phyloP scores from a whole-genome alignment of 192 early-diverging fungal species.

The Dimargaris xerosporica region DNA sequence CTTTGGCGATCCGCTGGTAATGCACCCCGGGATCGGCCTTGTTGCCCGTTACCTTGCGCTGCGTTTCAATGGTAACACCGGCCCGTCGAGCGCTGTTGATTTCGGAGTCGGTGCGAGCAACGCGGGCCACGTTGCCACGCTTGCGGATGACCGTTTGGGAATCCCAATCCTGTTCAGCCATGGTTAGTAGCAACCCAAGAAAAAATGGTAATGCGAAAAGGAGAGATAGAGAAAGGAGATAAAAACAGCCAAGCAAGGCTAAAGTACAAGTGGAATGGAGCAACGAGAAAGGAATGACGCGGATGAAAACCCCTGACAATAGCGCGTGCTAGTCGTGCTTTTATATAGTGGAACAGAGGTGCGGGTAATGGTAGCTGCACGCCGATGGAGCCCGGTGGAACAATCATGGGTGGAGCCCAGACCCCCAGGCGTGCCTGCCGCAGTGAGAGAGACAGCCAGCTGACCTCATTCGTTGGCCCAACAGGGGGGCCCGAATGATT shows the following conservation, averaged over 20 bases:
- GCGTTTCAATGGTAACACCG: constrained; percentile 51
- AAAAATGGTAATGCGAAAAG: not conserved
- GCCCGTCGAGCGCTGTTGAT: constrained; percentile 61
- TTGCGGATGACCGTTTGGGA: constrained; percentile 65
- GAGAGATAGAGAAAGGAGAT: not conserved
- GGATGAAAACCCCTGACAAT: too few species aligned
- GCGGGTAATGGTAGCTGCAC: too few species aligned
- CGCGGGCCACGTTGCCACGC: constrained; percentile 39
- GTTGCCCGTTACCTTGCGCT: constrained; percentile 57
- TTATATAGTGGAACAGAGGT: too few species aligned
- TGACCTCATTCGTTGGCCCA: too few species aligned
- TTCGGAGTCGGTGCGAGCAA: constrained; percentile 40
- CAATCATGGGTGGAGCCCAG: too few species aligned
- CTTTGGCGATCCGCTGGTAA: constrained; percentile 64
- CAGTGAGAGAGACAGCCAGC: too few species aligned
- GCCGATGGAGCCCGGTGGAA: too few species aligned
- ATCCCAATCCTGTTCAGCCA: constrained; percentile 48
- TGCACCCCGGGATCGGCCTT: constrained; percentile 39
- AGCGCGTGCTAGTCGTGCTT: too few species aligned
- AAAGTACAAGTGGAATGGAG: not conserved
- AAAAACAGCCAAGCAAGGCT: not conserved
- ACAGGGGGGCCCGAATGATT: too few species aligned
- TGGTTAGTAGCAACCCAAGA: constrained; percentile 4
- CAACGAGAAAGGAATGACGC: not conserved
- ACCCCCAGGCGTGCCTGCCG: too few species aligned